These are phyloP conservation scores for Aspergillus floridensis DNA, from an alignment of 2,329 filamentous ascomycete genomes.

Conservation along the genomic window DNA sequence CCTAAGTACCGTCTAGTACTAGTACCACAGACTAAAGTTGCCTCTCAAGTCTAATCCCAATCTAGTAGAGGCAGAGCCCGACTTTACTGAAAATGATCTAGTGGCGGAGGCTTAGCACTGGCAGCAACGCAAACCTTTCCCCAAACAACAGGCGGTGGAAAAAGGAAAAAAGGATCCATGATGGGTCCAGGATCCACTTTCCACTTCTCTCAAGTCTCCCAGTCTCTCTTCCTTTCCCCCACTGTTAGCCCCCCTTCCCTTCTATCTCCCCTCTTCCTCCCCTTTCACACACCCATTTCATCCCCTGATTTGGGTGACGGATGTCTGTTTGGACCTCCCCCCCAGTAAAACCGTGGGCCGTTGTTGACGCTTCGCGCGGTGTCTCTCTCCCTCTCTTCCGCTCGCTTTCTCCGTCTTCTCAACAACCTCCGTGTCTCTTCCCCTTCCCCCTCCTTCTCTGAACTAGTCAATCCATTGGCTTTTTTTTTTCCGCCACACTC, in stretches of 20 bases:
- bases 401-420: slow-evolving; percentile 7
- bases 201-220: neutral
- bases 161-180: too few species aligned
- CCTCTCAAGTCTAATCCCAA: neutral
- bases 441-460: neutral
- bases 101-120: slow-evolving; percentile 23
- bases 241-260: neutral
- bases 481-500: neutral
- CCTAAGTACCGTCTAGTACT: neutral
- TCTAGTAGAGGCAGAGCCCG: neutral
- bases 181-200: neutral
- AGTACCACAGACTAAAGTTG: neutral
- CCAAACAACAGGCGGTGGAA: neutral
- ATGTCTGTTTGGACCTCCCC: too few species aligned
- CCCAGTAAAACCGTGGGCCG: slow-evolving; percentile 15
- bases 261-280: slow-evolving; percentile 6
- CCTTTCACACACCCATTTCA: neutral
- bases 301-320: slow-evolving; percentile 7
- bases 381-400: slow-evolving; percentile 16
- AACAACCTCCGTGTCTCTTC: slow-evolving; percentile 3
- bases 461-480: neutral
- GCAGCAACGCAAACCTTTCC: slow-evolving; percentile 11
- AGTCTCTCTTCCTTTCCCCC: neutral
- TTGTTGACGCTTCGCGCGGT: slow-evolving; percentile 12
- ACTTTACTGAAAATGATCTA: neutral